These are phyloP conservation scores for Cadophora gregata DNA, from an alignment of 2,329 filamentous ascomycete genomes.

Conservation along the genomic window DNA sequence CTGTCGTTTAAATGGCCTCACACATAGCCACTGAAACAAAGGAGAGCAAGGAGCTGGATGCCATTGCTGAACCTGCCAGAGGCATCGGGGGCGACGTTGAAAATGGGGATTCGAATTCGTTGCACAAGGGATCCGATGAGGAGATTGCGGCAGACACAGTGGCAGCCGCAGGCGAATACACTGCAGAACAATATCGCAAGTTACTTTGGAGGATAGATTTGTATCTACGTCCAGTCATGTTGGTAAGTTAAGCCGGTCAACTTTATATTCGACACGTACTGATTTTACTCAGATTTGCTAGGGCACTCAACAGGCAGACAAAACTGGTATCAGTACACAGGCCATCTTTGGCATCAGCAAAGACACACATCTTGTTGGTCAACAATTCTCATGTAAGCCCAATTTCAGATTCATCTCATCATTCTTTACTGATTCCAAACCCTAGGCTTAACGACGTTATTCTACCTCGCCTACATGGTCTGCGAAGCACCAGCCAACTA, in stretches of 20 bases:
- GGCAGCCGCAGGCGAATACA: neutral
- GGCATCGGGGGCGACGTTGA: neutral
- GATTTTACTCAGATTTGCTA: conserved; percentile 7
- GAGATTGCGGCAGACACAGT: neutral
- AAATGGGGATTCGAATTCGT: neutral
- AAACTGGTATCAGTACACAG: neutral
- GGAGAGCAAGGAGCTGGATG: neutral
- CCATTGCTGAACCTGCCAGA: neutral
- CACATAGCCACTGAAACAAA: neutral
- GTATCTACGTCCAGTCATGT: neutral
- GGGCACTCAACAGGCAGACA: conserved; percentile 5
- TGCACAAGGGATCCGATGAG: neutral
- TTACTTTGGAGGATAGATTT: neutral
- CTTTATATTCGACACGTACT: neutral
- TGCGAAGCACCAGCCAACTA: neutral
- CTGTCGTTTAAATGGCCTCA: neutral
- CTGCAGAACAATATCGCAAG: conserved; percentile 5
- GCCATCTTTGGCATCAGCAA: conserved; percentile 14
- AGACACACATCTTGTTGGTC: conserved; percentile 12
- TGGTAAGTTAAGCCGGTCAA: neutral
- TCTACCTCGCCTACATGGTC: conserved; percentile 10
- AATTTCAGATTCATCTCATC: neutral
- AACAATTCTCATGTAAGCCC: conserved; percentile 7
- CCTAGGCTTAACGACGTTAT: neutral
- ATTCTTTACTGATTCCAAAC: neutral